These are phyloP conservation scores for Paxillus involutus DNA, from an alignment of 768 basidiomycete genomes.

Conservation along the genomic window DNA sequence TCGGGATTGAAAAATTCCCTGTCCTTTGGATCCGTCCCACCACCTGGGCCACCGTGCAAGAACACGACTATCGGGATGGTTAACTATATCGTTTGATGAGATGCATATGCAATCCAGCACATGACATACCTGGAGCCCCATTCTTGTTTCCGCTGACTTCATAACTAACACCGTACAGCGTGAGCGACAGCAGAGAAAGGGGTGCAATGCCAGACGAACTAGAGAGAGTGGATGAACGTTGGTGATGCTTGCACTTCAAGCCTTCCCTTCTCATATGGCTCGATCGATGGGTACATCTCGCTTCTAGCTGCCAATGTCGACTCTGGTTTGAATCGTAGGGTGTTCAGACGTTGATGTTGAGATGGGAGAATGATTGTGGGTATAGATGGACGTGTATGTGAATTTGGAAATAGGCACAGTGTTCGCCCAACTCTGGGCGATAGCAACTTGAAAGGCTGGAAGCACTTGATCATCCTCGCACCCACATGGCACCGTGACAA, in stretches of 20 bases:
- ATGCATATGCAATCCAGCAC: neutral
- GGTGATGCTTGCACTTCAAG: slow-evolving; percentile 64
- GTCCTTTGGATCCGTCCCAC: slow-evolving; percentile 67
- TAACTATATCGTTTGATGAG: neutral
- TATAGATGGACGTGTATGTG: slow-evolving; percentile 20
- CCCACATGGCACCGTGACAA: too few relatives aligned
- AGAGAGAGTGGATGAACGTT: slow-evolving; percentile 58
- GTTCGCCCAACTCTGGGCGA: slow-evolving; percentile 10
- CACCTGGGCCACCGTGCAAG: slow-evolving; percentile 84
- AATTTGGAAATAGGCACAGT: too few relatives aligned
- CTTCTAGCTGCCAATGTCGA: neutral
- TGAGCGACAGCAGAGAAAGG: neutral
- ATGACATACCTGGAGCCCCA: slow-evolving; percentile 64
- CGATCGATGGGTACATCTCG: slow-evolving; percentile 65
- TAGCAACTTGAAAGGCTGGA: neutral
- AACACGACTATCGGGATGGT: slow-evolving; percentile 58
- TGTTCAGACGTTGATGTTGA: neutral
- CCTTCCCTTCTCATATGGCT: slow-evolving; percentile 62
- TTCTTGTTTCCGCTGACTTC: slow-evolving; percentile 78
- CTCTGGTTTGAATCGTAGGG: slow-evolving; percentile 6
- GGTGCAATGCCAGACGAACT: slow-evolving; percentile 46
- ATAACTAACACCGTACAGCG: slow-evolving; percentile 48
- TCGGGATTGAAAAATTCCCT: slow-evolving; percentile 79
- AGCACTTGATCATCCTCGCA: neutral
- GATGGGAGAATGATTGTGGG: neutral